Base-by-base conservation (phyloP, 2,329 filamentous ascomycete genomes). In the Fusarium anthophilum region DNA sequence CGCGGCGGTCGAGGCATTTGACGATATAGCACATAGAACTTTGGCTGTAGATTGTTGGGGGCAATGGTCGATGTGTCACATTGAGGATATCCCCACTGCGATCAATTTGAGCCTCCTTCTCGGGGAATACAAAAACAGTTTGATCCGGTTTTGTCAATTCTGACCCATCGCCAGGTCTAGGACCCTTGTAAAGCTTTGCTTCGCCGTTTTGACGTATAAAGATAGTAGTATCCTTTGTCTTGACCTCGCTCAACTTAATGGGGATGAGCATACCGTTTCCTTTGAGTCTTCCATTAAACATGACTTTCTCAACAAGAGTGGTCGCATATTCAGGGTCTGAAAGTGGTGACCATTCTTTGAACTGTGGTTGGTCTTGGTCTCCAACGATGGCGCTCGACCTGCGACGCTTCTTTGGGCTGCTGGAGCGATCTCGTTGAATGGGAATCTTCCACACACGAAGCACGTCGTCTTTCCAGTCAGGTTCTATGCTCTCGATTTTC, bases 401-500 rank as follows among this genome's bases (percentile, higher is more conserved):
- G 22, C 76, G 76, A 22, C 82, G 82, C 70, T 84, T 84, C 39
- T 74, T 78, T 4, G 82, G 81, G 48, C 80, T 83, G 68, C 77
- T 79, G 3, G 82, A 82, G 10, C 80, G 76, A 24, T 76, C 71
- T 47, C 79, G 77, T 48, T 66, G 77, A 28, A 81, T 82, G 0
- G 93, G 89, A 78, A 98, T 87, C 51, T 94, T 92, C 96, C 96
- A 98, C 3, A 98, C 93, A 66, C 91, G 91, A 63, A 98, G 90
- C 71, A 92, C 91, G 17, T 90, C 86, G 80, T 98, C 96, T 66
- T 89, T 82, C 88, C 91, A 97, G 56, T 94, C 91, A 1, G 95
- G 93, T 37, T 85, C 81, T 43, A 78, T 65, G 32, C 79, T 77
- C 6, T 73, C 45, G 22, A 78, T 61, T n/a, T 74, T 69, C 6